Percentiles rank a stretch among this genome's conserved stretches.
Conservation (phyloP, 108 stramenopile species). For the Cyclotella sp. region DNA sequence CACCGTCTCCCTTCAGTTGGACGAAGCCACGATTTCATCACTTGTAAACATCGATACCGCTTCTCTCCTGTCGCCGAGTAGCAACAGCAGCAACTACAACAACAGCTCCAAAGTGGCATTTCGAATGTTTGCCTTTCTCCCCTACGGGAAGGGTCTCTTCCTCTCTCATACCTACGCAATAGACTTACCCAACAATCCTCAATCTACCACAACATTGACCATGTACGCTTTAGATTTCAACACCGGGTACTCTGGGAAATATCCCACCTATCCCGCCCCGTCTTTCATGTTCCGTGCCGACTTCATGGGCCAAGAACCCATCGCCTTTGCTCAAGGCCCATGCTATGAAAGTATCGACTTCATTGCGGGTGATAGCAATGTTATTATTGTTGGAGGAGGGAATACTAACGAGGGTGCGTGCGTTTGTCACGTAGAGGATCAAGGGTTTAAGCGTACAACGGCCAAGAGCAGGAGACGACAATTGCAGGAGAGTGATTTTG, state of each 20-base stretch:
- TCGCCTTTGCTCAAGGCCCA: neutral
- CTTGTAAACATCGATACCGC: conserved; percentile 3
- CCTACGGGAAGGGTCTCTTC: conserved; percentile 3
- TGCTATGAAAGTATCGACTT: conserved; percentile 8
- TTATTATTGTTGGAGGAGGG: neutral
- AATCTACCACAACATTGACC: neutral
- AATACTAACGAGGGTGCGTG: conserved; percentile 1
- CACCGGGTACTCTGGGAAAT: neutral
- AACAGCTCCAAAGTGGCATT: neutral
- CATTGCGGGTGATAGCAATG: neutral
- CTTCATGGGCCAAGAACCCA: neutral
- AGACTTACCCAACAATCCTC: neutral
- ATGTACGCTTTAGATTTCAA: neutral
- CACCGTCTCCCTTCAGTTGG: neutral
- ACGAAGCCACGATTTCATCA: neutral
- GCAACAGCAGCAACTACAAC: neutral
- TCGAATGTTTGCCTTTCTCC: conserved; percentile 27
- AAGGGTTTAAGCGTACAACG: neutral
- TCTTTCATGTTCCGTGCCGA: neutral
- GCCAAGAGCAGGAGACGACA: neutral
- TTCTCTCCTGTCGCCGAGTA: too few species aligned
- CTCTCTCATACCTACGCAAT: conserved; percentile 1
- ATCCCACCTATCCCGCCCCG: neutral
- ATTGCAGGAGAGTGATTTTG: conserved; percentile 7
- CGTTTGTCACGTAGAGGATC: neutral